These are phyloP conservation scores for Trichoderma brevicompactum DNA, from an alignment of 2,329 filamentous ascomycete species.

Conservation along the genomic window DNA sequence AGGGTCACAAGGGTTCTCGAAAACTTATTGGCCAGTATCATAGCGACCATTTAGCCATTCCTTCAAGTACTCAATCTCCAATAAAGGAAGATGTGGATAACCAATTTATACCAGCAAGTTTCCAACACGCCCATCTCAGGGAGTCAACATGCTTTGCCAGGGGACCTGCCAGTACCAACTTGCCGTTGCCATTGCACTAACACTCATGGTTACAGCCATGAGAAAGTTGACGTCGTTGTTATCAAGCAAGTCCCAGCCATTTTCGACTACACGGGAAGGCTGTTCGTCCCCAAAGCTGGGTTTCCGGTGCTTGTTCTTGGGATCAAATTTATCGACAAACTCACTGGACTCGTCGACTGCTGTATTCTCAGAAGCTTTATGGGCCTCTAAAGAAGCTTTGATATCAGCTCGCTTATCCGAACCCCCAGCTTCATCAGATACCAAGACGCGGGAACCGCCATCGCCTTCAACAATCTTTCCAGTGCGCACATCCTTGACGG, in stretches of 20 bases:
- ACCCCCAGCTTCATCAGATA: slow-evolving; percentile 43
- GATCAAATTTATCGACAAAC: slow-evolving; percentile 52
- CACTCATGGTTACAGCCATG: slow-evolving; percentile 83
- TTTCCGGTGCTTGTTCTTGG: slow-evolving; percentile 54
- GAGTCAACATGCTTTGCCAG: slow-evolving; percentile 21
- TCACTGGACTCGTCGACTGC: slow-evolving; percentile 44
- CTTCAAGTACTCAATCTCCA: no score
- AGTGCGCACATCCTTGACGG: slow-evolving; percentile 79
- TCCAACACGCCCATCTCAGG: neutral
- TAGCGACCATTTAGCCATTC: no score
- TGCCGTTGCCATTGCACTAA: slow-evolving; percentile 72
- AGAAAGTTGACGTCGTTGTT: slow-evolving; percentile 96
- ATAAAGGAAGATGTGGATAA: no score
- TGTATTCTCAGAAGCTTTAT: slow-evolving; percentile 46
- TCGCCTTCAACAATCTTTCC: slow-evolving; percentile 90
- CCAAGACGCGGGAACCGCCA: slow-evolving; percentile 66
- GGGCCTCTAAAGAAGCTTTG: slow-evolving; percentile 50
- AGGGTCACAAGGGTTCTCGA: no score
- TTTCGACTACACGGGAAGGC: slow-evolving; percentile 68
- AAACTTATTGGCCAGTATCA: no score
- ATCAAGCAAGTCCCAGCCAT: slow-evolving; percentile 74
- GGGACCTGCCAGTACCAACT: slow-evolving; percentile 65
- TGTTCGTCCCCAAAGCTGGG: slow-evolving; percentile 59
- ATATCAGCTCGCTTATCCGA: slow-evolving; percentile 43
- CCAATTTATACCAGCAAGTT: no score